These are phyloP conservation scores for Saturnispora galanensis DNA, from an alignment of 805 yeast genomes.

Conservation along the genomic window DNA sequence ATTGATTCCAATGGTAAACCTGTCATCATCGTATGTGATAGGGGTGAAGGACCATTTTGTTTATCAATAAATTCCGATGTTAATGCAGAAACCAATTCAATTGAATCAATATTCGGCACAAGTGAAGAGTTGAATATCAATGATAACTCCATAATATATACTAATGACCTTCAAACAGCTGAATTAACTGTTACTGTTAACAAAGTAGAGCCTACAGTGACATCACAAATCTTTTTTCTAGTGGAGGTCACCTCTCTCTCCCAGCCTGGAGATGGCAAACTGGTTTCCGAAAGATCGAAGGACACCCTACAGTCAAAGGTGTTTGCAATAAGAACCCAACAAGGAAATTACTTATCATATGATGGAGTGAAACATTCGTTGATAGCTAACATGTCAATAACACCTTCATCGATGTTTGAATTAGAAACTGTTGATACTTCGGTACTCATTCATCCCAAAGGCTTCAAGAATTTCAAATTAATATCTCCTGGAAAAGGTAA, in stretches of 20 bases:
- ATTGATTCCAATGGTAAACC: neutral
- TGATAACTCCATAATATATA: no score
- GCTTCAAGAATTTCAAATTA: no score
- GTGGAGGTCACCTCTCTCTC: conserved; percentile 13
- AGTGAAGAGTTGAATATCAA: no score
- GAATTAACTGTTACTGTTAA: neutral
- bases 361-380: conserved; percentile 14
- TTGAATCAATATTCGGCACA: neutral
- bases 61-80: neutral
- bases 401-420: conserved; percentile 21
- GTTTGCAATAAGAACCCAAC: conserved; percentile 18
- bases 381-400: conserved; percentile 19
- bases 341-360: conserved; percentile 19
- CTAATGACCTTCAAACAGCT: neutral
- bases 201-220: conserved; percentile 20
- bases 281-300: neutral
- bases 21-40: neutral
- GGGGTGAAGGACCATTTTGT: neutral
- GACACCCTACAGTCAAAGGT: neutral
- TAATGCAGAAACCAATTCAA: neutral
- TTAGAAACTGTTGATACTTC: conserved; percentile 6
- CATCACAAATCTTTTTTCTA: conserved; percentile 22
- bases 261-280: conserved; percentile 7
- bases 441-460: conserved; percentile 2
- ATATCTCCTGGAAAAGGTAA: conserved; percentile 7